Conservation (phyloP, 768 basidiomycete genomes). For the Trametes sanguinea region DNA sequence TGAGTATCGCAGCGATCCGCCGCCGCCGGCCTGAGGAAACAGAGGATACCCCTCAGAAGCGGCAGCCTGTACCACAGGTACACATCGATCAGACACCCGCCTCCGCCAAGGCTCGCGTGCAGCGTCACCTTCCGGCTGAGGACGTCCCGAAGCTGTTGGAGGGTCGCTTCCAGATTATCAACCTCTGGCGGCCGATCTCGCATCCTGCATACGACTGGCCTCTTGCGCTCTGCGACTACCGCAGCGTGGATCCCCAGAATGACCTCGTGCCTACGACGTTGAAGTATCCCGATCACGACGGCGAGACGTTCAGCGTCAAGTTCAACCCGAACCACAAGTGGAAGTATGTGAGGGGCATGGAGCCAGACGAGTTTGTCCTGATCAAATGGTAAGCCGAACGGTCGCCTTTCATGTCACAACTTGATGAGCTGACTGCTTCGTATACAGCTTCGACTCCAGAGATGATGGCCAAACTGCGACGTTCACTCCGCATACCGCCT, state of each 20-base stretch:
- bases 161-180: constrained; percentile 53
- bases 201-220: constrained; percentile 50
- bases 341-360: constrained; percentile 48
- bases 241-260: constrained; percentile 39
- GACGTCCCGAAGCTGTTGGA: constrained; percentile 42
- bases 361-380: constrained; percentile 46
- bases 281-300: constrained; percentile 44
- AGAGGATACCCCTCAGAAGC: constrained; percentile 41
- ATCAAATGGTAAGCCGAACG: constrained; percentile 46
- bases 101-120: constrained; percentile 44
- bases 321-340: constrained; percentile 44
- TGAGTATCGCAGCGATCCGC: constrained; percentile 40
- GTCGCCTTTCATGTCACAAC: too few species aligned
- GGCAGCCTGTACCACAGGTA: constrained; percentile 44
- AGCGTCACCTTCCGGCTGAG: constrained; percentile 43
- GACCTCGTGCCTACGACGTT: constrained; percentile 44
- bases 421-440: not conserved
- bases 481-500: constrained; percentile 66
- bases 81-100: constrained; percentile 50
- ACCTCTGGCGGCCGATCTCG: constrained; percentile 55
- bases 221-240: constrained; percentile 50
- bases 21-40: constrained; percentile 40
- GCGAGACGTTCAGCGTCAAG: constrained; percentile 45
- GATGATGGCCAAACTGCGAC: constrained; percentile 48
- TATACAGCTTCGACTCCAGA: constrained; percentile 36